A percentile compares a stretch with the other conserved stretches of the same genome.
Conservation (phyloP, 768 basidiomycete species). For the Kwoniella botswanensis region DNA sequence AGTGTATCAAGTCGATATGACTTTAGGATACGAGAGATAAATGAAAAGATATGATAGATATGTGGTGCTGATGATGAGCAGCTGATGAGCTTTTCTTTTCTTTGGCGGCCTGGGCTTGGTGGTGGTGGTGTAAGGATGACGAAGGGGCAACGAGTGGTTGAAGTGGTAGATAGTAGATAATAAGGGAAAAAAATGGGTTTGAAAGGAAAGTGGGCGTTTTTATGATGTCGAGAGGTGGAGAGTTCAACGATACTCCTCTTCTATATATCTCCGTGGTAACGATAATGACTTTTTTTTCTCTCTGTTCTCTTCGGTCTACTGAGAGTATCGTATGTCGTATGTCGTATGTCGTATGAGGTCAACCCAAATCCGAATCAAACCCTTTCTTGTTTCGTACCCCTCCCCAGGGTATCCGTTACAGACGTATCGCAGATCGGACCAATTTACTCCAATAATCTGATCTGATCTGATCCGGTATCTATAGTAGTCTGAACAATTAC, state of each 20-base stretch:
- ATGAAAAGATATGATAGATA: background rate
- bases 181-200: background rate
- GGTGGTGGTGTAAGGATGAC: background rate
- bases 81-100: too few species aligned
- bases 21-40: background rate
- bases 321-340: too few species aligned
- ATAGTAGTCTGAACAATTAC: background rate
- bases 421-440: slow-evolving; percentile 11
- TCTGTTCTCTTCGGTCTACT: background rate
- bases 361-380: too few species aligned
- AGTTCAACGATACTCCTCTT: background rate
- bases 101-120: background rate
- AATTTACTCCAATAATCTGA: background rate
- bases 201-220: slow-evolving; percentile 16
- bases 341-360: background rate
- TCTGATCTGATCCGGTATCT: background rate
- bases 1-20: background rate
- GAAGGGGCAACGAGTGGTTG: background rate
- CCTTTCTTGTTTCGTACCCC: background rate
- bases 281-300: background rate
- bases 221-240: background rate
- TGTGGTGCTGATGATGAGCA: background rate
- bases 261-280: slow-evolving; percentile 8
- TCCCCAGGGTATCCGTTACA: background rate
- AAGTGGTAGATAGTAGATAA: background rate